Percentiles rank a stretch among this genome's conserved stretches.
Conservation (phyloP, 2,329 filamentous ascomycete species). For the Aspergillus jensenii region DNA sequence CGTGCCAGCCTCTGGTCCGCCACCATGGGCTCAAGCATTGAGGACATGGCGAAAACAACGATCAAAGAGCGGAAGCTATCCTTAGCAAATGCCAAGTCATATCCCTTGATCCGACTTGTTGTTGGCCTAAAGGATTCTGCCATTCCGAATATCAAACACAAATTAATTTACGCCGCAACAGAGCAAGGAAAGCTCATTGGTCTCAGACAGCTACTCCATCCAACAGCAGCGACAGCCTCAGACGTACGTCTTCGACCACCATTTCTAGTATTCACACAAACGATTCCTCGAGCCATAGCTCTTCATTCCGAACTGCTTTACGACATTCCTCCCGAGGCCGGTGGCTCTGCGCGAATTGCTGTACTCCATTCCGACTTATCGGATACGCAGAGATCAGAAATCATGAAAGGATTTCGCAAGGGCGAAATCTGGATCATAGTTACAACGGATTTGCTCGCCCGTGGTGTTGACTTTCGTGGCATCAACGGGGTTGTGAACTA, state of each 20-base stretch:
- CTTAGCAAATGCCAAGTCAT: constrained; percentile 21
- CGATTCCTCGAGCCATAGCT: constrained; percentile 84
- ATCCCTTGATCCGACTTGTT: constrained; percentile 73
- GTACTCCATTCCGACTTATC: constrained; percentile 86
- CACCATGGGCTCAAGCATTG: constrained; percentile 92
- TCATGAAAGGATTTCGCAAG: constrained; percentile 86
- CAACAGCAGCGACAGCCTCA: constrained; percentile 55
- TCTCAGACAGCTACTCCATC: constrained; percentile 83
- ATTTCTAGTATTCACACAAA: constrained; percentile 95
- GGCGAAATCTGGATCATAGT: constrained; percentile 96
- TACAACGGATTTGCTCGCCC: constrained; percentile 88
- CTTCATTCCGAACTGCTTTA: constrained; percentile 88
- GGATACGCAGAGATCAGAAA: constrained; percentile 69
- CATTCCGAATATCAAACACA: constrained; percentile 87
- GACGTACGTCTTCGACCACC: constrained; percentile 69
- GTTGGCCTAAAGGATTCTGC: constrained; percentile 97
- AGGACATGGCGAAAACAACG: constrained; percentile 71
- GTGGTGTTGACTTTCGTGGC: constrained; percentile 91
- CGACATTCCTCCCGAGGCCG: constrained; percentile 86
- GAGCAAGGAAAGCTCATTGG: constrained; percentile 93
- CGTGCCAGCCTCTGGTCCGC: constrained; percentile 88
- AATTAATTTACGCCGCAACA: constrained; percentile 84
- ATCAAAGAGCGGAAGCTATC: constrained; percentile 54
- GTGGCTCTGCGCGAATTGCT: constrained; percentile 79
- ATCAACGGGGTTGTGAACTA: constrained; percentile 98